phyloP scores from a whole-genome alignment of 768 basidiomycete genomes.

The Lactarius tabidus region DNA sequence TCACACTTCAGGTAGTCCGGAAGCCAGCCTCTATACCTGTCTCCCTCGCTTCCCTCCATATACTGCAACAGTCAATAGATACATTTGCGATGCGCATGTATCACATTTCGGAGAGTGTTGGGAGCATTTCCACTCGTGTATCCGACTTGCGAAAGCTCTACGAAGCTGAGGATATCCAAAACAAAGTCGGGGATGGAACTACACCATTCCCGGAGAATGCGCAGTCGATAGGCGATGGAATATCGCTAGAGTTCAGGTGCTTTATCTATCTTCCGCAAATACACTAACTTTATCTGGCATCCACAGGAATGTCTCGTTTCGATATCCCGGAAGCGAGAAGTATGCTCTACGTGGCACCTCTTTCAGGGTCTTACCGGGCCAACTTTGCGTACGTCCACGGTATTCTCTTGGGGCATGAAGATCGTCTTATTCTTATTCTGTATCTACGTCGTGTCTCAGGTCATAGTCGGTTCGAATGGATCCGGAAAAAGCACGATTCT shows the following conservation, averaged over 20 bases:
- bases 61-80: constrained; percentile 50
- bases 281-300: constrained; percentile 24
- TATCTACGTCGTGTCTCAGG: constrained; percentile 34
- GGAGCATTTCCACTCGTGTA: constrained; percentile 51
- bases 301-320: constrained; percentile 66
- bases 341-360: constrained; percentile 60
- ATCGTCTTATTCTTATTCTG: neutral
- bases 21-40: constrained; percentile 25
- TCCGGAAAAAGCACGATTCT: constrained; percentile 78
- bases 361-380: constrained; percentile 65
- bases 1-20: constrained; percentile 25
- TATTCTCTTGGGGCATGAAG: neutral
- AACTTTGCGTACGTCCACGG: constrained; percentile 58
- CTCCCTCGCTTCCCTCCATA: constrained; percentile 35
- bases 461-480: constrained; percentile 76
- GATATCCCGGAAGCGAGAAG: constrained; percentile 50
- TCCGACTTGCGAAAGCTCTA: constrained; percentile 57
- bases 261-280: constrained; percentile 20
- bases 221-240: constrained; percentile 24
- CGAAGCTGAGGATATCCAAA: constrained; percentile 55
- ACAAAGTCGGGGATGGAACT: constrained; percentile 53
- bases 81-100: constrained; percentile 49
- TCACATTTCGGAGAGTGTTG: constrained; percentile 48
- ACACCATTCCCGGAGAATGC: constrained; percentile 35
- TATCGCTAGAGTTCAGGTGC: constrained; percentile 63